A percentile compares a stretch with the other conserved stretches of the same genome.
phyloP scores from a whole-genome alignment of 768 basidiomycete genomes.

The Psilocybe sp. region DNA sequence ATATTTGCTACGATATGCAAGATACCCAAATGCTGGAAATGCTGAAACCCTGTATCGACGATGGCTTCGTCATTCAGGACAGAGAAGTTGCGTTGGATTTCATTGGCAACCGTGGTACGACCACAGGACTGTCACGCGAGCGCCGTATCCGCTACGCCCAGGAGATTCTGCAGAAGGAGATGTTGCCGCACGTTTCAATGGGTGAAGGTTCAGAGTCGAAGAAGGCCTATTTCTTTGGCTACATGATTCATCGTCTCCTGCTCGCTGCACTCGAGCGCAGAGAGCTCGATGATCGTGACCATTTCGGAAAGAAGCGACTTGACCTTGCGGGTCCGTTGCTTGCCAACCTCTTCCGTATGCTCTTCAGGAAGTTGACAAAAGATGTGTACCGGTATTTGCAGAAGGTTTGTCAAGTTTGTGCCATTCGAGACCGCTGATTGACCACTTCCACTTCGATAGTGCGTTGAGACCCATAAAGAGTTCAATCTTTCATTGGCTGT shows the following conservation, averaged over 20 bases:
- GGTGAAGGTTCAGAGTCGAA: constrained; percentile 94
- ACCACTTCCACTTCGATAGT: constrained; percentile 45
- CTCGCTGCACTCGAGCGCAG: constrained; percentile 91
- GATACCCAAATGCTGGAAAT: constrained; percentile 96
- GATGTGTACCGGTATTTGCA: constrained; percentile 97
- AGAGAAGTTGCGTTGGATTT: constrained; percentile 97
- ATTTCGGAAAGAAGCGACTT: constrained; percentile 97
- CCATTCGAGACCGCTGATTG: background rate
- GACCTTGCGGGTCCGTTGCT: constrained; percentile 95
- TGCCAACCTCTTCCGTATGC: constrained; percentile 96
- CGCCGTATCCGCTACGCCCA: constrained; percentile 94
- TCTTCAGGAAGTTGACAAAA: constrained; percentile 94
- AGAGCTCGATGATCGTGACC: constrained; percentile 98
- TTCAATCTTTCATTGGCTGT: constrained; percentile 91
- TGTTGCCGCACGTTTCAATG: constrained; percentile 97
- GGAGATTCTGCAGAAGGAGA: constrained; percentile 98
- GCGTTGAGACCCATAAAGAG: constrained; percentile 93
- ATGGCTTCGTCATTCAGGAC: constrained; percentile 97
- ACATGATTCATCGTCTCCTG: constrained; percentile 96
- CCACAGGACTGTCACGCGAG: constrained; percentile 87
- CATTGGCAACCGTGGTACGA: constrained; percentile 97
- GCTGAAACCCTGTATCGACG: constrained; percentile 97
- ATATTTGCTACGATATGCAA: constrained; percentile 97
- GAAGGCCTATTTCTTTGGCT: constrained; percentile 99
- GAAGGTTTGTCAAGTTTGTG: constrained; percentile 58